Evolutionary conservation across 2,329 filamentous ascomycete species (phyloP), one percentile per base, ranked within the genome.

Genomic region (Aspergillus niger): DNA sequence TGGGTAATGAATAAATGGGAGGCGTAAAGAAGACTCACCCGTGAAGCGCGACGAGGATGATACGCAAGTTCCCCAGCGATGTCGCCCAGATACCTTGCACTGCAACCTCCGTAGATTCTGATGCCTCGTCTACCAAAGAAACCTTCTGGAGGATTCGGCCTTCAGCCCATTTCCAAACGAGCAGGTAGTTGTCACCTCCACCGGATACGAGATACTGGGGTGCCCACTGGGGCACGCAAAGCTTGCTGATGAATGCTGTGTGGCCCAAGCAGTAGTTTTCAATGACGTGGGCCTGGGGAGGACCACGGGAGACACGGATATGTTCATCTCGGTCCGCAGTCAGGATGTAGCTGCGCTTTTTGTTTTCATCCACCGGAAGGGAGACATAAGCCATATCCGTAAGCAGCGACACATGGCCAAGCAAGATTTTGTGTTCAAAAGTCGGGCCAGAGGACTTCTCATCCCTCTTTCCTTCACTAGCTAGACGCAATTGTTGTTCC

Each of bases 351-450:
- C 74, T 80, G 57, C 82, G 81, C n/a, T 72, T 66, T 39, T 75
- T 75, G 17, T 74, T 82, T 67, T 48, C 39, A 30, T 74, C 61
- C 67, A 78, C 63, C 65, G 81, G 72, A 70, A 81, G 71, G n/a
- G 47, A 50, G 13, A 50, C 47, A 8, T 32, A 50, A 28, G 28
- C 47, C 26, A 50, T 50, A 22, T 32, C 89, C 1, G 93, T 97
- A 53, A 99, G 85, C 86, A 98, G 91, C 0, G 94, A 97, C 13
- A 99, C 95, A 77, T 99, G 95, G 11, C 95, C 95, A 0, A 99
- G 86, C 7, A 97, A 81, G 0, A 97, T 81, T 39, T 88, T 85
- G 67, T 92, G 86, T 68, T 92, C 89, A 72, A 96, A 96, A 26
- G 80, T 73, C 2, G 80, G 76, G 15, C 80, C 79, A 57, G 82